Evolutionary conservation across 1,139 yeast species (phyloP), one percentile per base, ranked within the genome.

Genomic region (Lodderomyces elongisporus): DNA sequence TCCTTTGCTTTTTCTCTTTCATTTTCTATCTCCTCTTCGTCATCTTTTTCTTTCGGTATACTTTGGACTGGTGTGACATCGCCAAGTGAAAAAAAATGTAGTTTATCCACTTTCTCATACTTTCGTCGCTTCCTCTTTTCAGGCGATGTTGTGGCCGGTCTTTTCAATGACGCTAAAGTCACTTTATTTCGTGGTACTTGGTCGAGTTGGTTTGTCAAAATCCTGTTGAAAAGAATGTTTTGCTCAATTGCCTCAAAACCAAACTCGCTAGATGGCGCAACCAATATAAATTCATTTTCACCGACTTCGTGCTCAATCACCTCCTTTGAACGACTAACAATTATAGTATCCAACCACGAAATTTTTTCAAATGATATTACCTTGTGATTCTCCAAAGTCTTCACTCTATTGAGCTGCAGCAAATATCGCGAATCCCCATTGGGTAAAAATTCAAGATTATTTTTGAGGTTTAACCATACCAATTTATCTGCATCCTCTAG

Each of bases 41-140:
- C 26, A 10, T 24, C 14, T 24, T 10, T n/a, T 6, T 13, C 26
- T 24, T 24, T 10, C 12, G 12, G 14, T 22, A 8, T 17, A n/a
- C 27, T 22, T 25, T 17, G 23, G 7, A n/a, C 27, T 14, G 27
- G 22, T 20, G 16, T 10, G 18, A 47, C 31, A 5, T 46, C 33
- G n/a, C 36, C 38, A 33, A 60, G 52, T 35, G 60, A 60, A 35
- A 63, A 60, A 36, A 62, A 62, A 36, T 61, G 63, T 28, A 60
- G 47, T 17, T 53, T 56, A 33, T 52, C 56, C 2, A 59, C 62
- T 33, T 54, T 53, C 35, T 60, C 60, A 31, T 60, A 54, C 32
- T 52, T 58, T 26, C 59, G 46, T 44, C 68, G 47, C 37, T 60
- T 60, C 27, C 64, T 43, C 6, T 35, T 26, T 17, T 36, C 15